Evolutionary conservation across 179 eudicot species (phyloP).

Genomic region (Pouteria campechiana): DNA sequence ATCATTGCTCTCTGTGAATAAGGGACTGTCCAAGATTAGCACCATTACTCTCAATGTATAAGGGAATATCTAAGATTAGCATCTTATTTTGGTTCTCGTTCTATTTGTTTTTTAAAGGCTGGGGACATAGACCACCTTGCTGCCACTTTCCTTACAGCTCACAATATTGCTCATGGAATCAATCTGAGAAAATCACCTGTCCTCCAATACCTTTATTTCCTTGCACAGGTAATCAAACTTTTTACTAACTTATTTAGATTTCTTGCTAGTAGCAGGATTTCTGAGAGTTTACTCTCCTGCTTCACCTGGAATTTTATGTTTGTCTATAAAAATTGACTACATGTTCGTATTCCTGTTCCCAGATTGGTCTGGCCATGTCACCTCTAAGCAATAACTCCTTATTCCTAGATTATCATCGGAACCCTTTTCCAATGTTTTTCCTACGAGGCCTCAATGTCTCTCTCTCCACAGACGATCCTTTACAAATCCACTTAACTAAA

Average conservation of each 20-base stretch:
- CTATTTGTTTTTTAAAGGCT: slow-evolving; percentile 39
- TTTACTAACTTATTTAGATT: too few relatives aligned
- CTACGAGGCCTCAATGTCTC: slow-evolving; percentile 96
- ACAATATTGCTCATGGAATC: slow-evolving; percentile 96
- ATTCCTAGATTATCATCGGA: slow-evolving; percentile 94
- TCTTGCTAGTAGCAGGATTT: too few relatives aligned
- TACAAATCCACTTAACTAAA: slow-evolving; percentile 94
- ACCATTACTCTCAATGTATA: too few relatives aligned
- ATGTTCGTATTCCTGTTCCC: too few relatives aligned
- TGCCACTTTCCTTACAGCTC: slow-evolving; percentile 81
- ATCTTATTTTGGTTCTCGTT: not conserved
- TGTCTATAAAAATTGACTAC: too few relatives aligned
- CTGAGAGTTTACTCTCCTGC: too few relatives aligned
- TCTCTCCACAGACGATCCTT: slow-evolving; percentile 94
- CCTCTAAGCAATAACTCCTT: slow-evolving; percentile 99
- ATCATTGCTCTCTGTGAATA: too few relatives aligned
- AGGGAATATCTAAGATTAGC: not conserved
- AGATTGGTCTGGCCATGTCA: slow-evolving; percentile 99
- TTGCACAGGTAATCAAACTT: slow-evolving; percentile 94
- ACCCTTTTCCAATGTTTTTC: slow-evolving; percentile 92
- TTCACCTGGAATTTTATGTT: too few relatives aligned
- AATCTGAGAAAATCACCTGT: slow-evolving; percentile 97
- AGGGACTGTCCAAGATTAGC: too few relatives aligned
- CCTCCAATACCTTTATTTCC: slow-evolving; percentile 88
- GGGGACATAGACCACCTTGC: slow-evolving; percentile 99